Percentiles rank a stretch among this genome's conserved stretches.
These are phyloP conservation scores for Leccinum broughii DNA, from an alignment of 768 basidiomycete species.

Conservation along the genomic window DNA sequence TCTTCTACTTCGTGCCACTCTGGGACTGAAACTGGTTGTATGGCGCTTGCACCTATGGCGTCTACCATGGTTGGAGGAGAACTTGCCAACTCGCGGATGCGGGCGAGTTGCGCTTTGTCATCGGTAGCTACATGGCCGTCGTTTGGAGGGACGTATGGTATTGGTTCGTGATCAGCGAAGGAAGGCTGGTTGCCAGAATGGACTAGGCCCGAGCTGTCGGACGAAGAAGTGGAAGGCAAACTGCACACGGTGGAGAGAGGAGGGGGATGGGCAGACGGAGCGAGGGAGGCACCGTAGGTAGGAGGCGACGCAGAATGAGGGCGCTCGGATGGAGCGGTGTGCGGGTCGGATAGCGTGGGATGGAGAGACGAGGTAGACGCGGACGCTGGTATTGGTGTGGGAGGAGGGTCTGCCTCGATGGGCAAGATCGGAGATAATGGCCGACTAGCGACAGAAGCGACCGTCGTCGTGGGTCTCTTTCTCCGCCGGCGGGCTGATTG, in stretches of 20 bases:
- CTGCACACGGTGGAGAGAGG: slow-evolving; percentile 7
- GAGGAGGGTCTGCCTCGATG: background rate
- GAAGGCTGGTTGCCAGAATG: slow-evolving; percentile 7
- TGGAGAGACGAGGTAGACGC: background rate
- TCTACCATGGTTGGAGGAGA: slow-evolving; percentile 42
- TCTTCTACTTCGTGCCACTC: slow-evolving; percentile 54
- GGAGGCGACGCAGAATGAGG: slow-evolving; percentile 38
- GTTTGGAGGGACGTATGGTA: slow-evolving; percentile 33
- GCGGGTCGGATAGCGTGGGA: slow-evolving; percentile 3
- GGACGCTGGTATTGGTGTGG: background rate
- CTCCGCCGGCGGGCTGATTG: slow-evolving; percentile 61
- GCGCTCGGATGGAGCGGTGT: slow-evolving; percentile 4
- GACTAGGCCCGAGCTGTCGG: slow-evolving; percentile 7
- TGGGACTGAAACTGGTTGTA: slow-evolving; percentile 45
- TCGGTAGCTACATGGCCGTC: slow-evolving; percentile 66
- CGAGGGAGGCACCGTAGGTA: slow-evolving; percentile 44
- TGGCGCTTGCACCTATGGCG: slow-evolving; percentile 15
- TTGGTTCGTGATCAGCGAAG: slow-evolving; percentile 18
- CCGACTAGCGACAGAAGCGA: slow-evolving; percentile 7
- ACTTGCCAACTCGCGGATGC: slow-evolving; percentile 51
- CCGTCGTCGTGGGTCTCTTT: slow-evolving; percentile 9
- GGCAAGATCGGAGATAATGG: slow-evolving; percentile 21
- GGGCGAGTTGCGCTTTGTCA: slow-evolving; percentile 60
- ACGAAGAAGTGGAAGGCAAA: slow-evolving; percentile 14
- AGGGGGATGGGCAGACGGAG: slow-evolving; percentile 5